Base-by-base conservation (phyloP, 1,139 yeast genomes). In the Candida sp. region DNA sequence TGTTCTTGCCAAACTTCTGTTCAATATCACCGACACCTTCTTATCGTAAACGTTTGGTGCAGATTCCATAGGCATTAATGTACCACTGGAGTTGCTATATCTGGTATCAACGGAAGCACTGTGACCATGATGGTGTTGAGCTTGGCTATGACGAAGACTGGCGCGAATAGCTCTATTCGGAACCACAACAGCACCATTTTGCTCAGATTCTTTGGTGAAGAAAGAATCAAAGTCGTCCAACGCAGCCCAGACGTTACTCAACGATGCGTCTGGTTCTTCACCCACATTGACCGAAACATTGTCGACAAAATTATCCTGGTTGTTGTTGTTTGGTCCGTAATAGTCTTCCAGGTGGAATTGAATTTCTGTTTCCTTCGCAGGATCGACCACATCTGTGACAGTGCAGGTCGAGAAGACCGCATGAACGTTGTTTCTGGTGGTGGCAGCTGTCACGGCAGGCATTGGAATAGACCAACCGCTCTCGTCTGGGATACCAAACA, bases 391-490 rank as follows among this genome's bases (percentile, higher is more conserved):
- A 1, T 65, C 56, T 0, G 69, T 47, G 3, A 75, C 78, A 2
- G 77, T 75, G 64, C 98, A 93, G 0, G 97, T 90, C 33, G 93
- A 86, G 64, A 90, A 94, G 3, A 94, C 99, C 0, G 98, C 93
- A 67, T 94, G 98, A 1, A 96, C 96, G 63, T 96, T 94, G 64
- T 90, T 90, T 57, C 98, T 76, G 0, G 98, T 90, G 9, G 88
- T 83, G 0, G 96, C 88, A 0, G 98, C 91, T 0, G 96, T 87
- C 34, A 90, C 84, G 0, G 93, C 90, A 0, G 98, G 97, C 94
- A 90, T 88, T 2, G 98, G 96, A 45, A 96, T 86, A 0, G 98
- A 87, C 99, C 99, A 96, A 1, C 99, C 99, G 63, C 87, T 86
- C n/a, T 90, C 97, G 54, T 92, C 97, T 0, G 99, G 99, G 25